Conservation (phyloP, 2,329 filamentous ascomycete genomes). For the Arachnopeziza araneosa region DNA sequence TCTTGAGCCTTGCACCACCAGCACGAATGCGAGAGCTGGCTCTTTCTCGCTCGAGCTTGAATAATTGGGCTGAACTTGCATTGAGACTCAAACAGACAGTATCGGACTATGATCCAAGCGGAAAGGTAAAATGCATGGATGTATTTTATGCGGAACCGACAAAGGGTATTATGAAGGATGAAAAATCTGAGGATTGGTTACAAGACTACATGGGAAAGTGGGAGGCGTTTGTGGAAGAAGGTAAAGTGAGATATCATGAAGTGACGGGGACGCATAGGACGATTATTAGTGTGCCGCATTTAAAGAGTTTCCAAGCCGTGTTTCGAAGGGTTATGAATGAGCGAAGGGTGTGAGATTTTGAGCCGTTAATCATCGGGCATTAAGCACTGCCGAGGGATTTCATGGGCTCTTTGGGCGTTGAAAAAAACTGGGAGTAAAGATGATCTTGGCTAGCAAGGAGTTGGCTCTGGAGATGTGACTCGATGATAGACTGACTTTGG, state of each 20-base stretch:
- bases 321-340: not conserved
- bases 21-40: conserved; percentile 30
- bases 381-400: too few species aligned
- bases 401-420: too few species aligned
- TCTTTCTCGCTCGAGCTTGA: conserved; percentile 25
- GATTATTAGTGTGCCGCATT: not conserved
- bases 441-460: too few species aligned
- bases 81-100: conserved; percentile 34
- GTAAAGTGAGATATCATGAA: not conserved
- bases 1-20: conserved; percentile 21
- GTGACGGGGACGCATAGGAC: conserved; percentile 5
- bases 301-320: not conserved
- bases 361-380: too few species aligned
- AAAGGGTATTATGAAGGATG: conserved; percentile 1
- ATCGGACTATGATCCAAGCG: conserved; percentile 39
- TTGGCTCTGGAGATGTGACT: too few species aligned
- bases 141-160: conserved; percentile 37
- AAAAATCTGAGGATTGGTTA: conserved; percentile 2
- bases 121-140: conserved; percentile 34
- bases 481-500: too few species aligned
- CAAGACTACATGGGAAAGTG: conserved; percentile 1
- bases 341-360: not conserved
- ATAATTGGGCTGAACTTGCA: conserved; percentile 34
- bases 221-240: not conserved
- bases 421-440: too few species aligned